These are phyloP conservation scores for Fusarium setosum DNA, from an alignment of 2,329 filamentous ascomycete species.

Conservation along the genomic window DNA sequence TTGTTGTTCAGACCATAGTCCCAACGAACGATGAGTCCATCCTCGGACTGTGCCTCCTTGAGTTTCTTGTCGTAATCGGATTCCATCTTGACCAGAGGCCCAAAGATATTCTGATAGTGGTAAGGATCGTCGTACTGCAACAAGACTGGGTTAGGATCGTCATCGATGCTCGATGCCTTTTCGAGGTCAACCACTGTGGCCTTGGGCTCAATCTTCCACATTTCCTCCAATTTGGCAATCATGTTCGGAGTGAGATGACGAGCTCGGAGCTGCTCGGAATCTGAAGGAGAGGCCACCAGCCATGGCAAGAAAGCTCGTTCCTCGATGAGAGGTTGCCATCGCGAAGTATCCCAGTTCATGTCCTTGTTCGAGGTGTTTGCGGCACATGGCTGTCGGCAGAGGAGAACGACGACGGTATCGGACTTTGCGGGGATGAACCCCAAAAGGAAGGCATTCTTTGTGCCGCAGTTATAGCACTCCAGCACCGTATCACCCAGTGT, in stretches of 20 bases:
- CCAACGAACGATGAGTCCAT: slow-evolving; percentile 94
- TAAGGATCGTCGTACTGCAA: slow-evolving; percentile 97
- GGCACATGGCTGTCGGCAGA: slow-evolving; percentile 96
- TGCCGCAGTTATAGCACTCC: slow-evolving; percentile 99
- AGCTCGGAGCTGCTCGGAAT: slow-evolving; percentile 95
- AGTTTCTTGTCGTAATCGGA: slow-evolving; percentile 99
- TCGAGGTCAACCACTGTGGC: slow-evolving; percentile 93
- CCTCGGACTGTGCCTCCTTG: slow-evolving; percentile 97
- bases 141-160: slow-evolving; percentile 92
- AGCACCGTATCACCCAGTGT: slow-evolving; percentile 94
- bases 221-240: slow-evolving; percentile 95
- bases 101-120: slow-evolving; percentile 99
- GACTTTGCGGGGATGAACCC: slow-evolving; percentile 99
- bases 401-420: slow-evolving; percentile 95
- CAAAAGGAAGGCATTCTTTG: slow-evolving; percentile 98
- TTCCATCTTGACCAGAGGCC: slow-evolving; percentile 97
- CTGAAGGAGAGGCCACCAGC: slow-evolving; percentile 89
- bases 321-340: slow-evolving; percentile 97
- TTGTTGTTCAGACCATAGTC: slow-evolving; percentile 97
- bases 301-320: slow-evolving; percentile 94
- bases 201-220: slow-evolving; percentile 95
- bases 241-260: slow-evolving; percentile 93
- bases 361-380: slow-evolving; percentile 96
- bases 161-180: slow-evolving; percentile 90
- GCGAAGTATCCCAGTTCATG: slow-evolving; percentile 99